Evolutionary conservation across 225 moss, liverwort and hornwort genomes (phyloP), one percentile per base, ranked within the genome.

Genomic region (Neckera pumila): DNA sequence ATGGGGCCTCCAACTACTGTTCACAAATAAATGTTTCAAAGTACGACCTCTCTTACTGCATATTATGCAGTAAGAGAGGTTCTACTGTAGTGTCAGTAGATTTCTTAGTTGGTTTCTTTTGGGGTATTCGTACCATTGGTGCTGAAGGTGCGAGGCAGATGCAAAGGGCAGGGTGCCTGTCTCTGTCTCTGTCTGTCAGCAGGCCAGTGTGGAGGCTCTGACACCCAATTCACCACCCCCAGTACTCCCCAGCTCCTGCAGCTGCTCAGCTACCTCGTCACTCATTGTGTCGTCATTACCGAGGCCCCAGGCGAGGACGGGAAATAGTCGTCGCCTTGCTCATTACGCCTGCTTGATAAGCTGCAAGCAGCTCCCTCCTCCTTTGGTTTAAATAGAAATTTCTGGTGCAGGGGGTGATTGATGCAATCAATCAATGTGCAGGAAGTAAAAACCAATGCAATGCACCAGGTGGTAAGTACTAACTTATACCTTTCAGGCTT

Each of bases 271-370:
- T 60, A 54, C 36, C 66, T 84, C 77, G 77, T 88, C 88, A 88
- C 88, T 88, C 88, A 88, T 84, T 77, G 88, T 77, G 77, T 88
- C 77, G 84, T 84, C 88, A 88, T 83, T 84, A 75, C 74, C 81
- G 38, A 72, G 80, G 71, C 49, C 28, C n/a, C 87, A 81, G 81
- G 47, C 59, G 59, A 60, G 86, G 79, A 87, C n/a, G 70, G 81
- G 88, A 69, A 76, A 83, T 43, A 58, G 84, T 88, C 88, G 84
- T 88, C 88, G 84, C 83, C 84, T 88, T 88, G 88, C 58, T 84
- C 88, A 88, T 88, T 84, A 88, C 83, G 47, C 65, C 67, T 74
- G 54, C 64, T 47, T 27, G 70, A 69, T 13, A 56, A 63, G 76
- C 63, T n/a, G 76, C 85, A 77, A 53, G 75, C 66, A 16, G 43